Evolutionary conservation across 306 rosid species (phyloP).

Genomic region (Quercus parvula): DNA sequence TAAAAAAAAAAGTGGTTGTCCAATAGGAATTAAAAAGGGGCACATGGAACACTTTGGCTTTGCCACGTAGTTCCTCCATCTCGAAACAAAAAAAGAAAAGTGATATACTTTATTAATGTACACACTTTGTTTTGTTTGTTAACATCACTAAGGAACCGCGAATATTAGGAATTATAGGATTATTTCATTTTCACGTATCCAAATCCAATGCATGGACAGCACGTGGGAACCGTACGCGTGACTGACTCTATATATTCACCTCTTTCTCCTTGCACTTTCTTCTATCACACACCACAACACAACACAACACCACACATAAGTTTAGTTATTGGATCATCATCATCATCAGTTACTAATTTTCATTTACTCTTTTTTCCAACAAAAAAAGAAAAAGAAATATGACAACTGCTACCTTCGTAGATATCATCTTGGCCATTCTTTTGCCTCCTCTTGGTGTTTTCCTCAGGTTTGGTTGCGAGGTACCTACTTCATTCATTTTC

Average conservation of each 20-base stretch:
- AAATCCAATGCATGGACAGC: background rate
- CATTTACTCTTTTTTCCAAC: background rate
- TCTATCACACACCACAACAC: no score
- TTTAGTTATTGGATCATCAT: no score
- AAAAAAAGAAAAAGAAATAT: slow-evolving; percentile 36
- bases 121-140: background rate
- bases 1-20: no score
- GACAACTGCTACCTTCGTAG: slow-evolving; percentile 46
- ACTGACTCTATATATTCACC: slow-evolving; percentile 16
- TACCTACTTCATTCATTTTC: background rate
- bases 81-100: no score
- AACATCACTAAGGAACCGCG: slow-evolving; percentile 38
- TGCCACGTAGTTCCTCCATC: no score
- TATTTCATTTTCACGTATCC: no score
- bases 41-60: no score
- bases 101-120: background rate
- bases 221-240: background rate
- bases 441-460: slow-evolving; percentile 93
- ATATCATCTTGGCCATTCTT: slow-evolving; percentile 69
- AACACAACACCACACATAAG: background rate
- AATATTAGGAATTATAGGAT: background rate
- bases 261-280: fast-evolving
- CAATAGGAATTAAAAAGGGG: no score
- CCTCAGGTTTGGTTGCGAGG: slow-evolving; percentile 78
- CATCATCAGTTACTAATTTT: background rate